Base-by-base conservation (phyloP, 2,329 filamentous ascomycete genomes). In the Fusarium mangiferae region DNA sequence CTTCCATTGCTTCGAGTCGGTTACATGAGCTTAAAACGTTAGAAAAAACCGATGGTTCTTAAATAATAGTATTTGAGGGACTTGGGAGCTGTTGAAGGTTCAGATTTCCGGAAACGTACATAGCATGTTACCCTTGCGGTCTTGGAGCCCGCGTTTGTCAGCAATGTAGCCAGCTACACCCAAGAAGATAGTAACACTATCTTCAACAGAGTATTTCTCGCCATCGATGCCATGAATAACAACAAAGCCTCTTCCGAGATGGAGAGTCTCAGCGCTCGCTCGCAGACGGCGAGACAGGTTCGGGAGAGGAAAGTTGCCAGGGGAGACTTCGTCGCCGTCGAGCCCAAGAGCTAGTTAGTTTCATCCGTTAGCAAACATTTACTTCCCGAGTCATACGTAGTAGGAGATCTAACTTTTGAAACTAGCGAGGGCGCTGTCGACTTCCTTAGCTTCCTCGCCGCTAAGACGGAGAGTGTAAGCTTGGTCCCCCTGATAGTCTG, bases 131-230 rank as follows among this genome's bases (percentile, higher is more conserved):
- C 86, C 86, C 48, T 83, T 84, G n/a, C 81, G 81, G 62, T 85
- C 84, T 64, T 90, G 88, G 6, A 85, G 72, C 6, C 88, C 88
- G 44, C 89, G 84, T 52, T 86, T 83, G 42, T 87, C 83, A 4
- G 87, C 90, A 56, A 92, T 84, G 74, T 91, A 86, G 62, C 84
- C 86, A 2, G 89, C 84, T 17, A 92, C 79, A 1, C 88, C 90
- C 9, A 90, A 83, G 73, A 89, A 91, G 48, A 90, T 82, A 10
- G 86, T 83, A 22, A 88, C 79, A 60, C 87, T 88, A 58, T 91
- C 88, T 69, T 90, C 86, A 30, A 84, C 81, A 6, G 85, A 84
- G 77, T 88, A 87, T 4, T 78, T 81, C 6, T 80, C 75, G 2
- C 86, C 82, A 20, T 86, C 83, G 3, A 92, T 80, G 7, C 90